A percentile compares a stretch with the other conserved stretches of the same genome.
phyloP scores from a whole-genome alignment of 2,329 filamentous ascomycete genomes.

The Calonectria hongkongensis region DNA sequence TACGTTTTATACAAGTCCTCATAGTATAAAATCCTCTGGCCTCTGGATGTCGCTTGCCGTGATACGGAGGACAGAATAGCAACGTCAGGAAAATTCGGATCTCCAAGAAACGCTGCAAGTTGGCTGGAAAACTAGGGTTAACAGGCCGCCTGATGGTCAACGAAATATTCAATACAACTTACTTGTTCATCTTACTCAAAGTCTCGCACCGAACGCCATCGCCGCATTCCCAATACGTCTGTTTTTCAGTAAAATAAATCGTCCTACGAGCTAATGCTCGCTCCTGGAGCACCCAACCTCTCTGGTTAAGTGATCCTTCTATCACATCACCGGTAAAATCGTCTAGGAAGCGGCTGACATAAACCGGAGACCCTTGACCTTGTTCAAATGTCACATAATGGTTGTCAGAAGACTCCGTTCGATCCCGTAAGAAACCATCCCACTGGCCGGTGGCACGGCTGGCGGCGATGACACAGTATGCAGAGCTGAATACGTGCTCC shows the following conservation, averaged over 20 bases:
- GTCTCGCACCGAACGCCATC: conserved; percentile 55
- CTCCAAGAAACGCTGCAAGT: conserved; percentile 11
- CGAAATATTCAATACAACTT: background rate
- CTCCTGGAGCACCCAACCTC: conserved; percentile 65
- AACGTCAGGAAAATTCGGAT: conserved; percentile 4
- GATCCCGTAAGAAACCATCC: background rate
- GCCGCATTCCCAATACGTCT: conserved; percentile 64
- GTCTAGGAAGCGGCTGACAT: conserved; percentile 7
- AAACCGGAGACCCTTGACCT: background rate
- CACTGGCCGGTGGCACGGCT: background rate
- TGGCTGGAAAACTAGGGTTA: background rate
- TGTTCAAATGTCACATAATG: background rate
- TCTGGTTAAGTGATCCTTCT: conserved; percentile 53
- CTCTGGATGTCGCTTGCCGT: background rate
- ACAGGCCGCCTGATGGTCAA: background rate
- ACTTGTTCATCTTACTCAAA: conserved; percentile 14
- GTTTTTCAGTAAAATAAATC: conserved; percentile 60
- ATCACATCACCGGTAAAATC: conserved; percentile 53
- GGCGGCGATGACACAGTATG: conserved; percentile 28
- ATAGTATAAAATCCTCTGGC: conserved; percentile 5
- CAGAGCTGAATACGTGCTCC: conserved; percentile 42
- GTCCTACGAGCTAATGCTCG: conserved; percentile 59
- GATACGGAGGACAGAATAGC: background rate
- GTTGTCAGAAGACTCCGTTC: background rate
- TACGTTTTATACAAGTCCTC: conserved; percentile 15